Percentiles rank a stretch among this genome's conserved stretches.
Conservation (phyloP, 106 monocot species). For the Apostasia ramifera region DNA sequence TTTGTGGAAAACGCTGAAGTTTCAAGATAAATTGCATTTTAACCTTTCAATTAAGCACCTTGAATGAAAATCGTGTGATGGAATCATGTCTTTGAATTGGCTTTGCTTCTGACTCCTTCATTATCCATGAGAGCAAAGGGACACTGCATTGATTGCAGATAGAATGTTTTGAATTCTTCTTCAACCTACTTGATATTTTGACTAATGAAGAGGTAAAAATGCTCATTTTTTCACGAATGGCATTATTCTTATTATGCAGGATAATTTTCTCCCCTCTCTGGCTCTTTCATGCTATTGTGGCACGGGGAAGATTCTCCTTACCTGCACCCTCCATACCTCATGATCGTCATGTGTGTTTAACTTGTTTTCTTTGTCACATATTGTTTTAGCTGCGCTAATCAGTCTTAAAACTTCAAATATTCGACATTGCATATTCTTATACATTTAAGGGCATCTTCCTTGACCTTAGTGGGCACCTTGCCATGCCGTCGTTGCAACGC, state of each 20-base stretch:
- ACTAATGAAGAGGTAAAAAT: no score
- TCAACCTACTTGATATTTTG: no score
- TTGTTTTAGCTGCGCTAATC: background rate
- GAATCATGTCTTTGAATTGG: no score
- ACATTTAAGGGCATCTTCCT: background rate
- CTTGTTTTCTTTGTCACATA: slow-evolving; percentile 1
- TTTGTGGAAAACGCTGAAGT: no score
- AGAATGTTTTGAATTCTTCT: no score
- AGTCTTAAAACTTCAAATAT: background rate
- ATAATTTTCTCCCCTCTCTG: slow-evolving; percentile 73
- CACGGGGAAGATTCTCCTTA: slow-evolving; percentile 88
- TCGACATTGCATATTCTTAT: background rate
- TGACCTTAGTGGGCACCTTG: slow-evolving; percentile 85
- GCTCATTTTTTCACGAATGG: background rate
- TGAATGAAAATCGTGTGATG: no score
- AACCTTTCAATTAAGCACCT: no score
- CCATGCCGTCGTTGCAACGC: slow-evolving; percentile 81
- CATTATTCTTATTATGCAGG: slow-evolving; percentile 32
- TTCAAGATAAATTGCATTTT: no score
- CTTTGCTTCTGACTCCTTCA: no score
- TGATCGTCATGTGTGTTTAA: slow-evolving; percentile 75
- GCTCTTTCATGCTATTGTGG: slow-evolving; percentile 77
- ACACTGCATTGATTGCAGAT: no score
- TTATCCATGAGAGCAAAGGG: no score
- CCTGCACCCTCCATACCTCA: slow-evolving; percentile 95